Evolutionary conservation across 2,329 filamentous ascomycete genomes (phyloP), one percentile per base, ranked within the genome.

Genomic region (Colletotrichum lindemuthianum): DNA sequence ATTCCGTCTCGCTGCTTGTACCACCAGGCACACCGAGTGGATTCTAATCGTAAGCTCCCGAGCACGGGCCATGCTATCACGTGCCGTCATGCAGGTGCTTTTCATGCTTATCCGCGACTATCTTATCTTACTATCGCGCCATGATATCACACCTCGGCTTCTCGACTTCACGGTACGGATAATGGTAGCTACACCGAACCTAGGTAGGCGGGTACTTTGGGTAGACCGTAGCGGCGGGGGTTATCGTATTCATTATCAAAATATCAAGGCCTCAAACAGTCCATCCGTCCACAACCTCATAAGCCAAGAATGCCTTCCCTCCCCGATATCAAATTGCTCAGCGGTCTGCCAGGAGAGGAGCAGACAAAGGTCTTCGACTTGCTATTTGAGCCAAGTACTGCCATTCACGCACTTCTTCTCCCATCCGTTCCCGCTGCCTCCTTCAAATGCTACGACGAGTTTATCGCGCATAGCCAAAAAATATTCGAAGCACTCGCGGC

Each of bases 341-440:
- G 83, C 33, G 77, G 79, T 50, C 84, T 90, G 52, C 74, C 88
- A 15, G 82, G 86, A 36, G 71, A 81, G 34, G 79, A 84, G 16
- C 84, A 91, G 60, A 82, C 81, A 41, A 72, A 77, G 5, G 80
- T 89, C 53, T 86, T 97, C 52, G 92, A 96, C 77, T 83, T 89
- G 4, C 88, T 97, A 64, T 97, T 97, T 77, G 94, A 97, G 75
- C 92, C 92, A 13, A 93, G 90, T 58, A 81, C 85, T 0, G 86
- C 89, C 54, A 87, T 97, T 1, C 92, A 95, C 76, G 82, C 84
- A 11, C 83, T 96, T 12, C 86, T 91, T 13, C 75, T 92, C 6
- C 91, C 91, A 2, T 79, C 90, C 2, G 81, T 96, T n/a, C 82
- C 81, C 44, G 71, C 75, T 2, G 71, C 71, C 9, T 75, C 80